phyloP scores from a whole-genome alignment of 2,329 filamentous ascomycete species.

The Gnomoniopsis sp. region DNA sequence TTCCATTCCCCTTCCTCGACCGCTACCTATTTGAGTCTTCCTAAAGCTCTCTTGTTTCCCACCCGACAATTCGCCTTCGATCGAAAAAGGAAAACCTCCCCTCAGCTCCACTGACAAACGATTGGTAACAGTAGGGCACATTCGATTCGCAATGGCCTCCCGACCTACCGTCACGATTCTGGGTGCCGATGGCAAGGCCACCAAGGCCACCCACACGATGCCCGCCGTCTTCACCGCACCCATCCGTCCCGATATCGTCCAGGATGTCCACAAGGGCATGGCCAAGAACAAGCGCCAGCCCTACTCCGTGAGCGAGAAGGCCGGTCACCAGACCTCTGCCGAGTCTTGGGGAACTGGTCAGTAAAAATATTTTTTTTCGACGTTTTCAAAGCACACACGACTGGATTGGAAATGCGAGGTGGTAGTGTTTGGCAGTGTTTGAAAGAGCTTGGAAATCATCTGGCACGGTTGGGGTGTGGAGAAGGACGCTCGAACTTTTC shows the following conservation, averaged over 20 bases:
- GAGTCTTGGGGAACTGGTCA: slow-evolving; percentile 99
- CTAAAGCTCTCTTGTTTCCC: neutral
- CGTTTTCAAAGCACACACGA: neutral
- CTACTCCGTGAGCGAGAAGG: slow-evolving; percentile 99
- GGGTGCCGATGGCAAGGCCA: slow-evolving; percentile 90
- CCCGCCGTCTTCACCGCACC: slow-evolving; percentile 96
- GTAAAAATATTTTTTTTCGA: slow-evolving; percentile 36
- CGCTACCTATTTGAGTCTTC: neutral
- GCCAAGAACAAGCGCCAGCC: slow-evolving; percentile 99
- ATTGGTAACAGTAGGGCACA: slow-evolving; percentile 16
- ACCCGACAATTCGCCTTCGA: neutral
- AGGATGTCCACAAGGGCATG: slow-evolving; percentile 98
- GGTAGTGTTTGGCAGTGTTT: neutral
- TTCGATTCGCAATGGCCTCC: slow-evolving; percentile 72
- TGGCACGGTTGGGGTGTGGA: neutral
- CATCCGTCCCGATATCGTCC: slow-evolving; percentile 98
- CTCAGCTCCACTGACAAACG: neutral
- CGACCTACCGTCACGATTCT: slow-evolving; percentile 97
- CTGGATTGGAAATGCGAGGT: neutral
- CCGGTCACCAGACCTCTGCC: slow-evolving; percentile 98
- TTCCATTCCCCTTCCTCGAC: neutral
- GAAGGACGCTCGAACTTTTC: neutral
- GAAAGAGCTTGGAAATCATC: neutral
- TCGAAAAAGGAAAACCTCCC: slow-evolving; percentile 3
- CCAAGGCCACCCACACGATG: slow-evolving; percentile 84